Conservation (phyloP, 2,329 filamentous ascomycete species). For the Colletotrichum australisinense region DNA sequence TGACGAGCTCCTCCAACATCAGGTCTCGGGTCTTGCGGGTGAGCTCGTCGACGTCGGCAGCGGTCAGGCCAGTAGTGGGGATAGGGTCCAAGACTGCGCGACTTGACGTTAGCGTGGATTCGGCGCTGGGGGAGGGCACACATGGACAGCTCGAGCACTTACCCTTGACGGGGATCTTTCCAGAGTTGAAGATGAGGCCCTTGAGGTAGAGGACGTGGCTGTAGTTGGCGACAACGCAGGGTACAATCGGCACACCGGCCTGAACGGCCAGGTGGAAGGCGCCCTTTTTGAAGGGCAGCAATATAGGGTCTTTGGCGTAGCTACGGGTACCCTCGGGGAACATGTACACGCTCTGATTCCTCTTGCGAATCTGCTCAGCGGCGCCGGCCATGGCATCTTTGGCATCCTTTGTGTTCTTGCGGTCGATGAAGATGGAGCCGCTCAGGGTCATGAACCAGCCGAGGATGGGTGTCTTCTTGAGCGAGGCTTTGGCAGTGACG, state of each 20-base stretch:
- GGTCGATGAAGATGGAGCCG: slow-evolving; percentile 95
- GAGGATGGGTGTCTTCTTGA: slow-evolving; percentile 78
- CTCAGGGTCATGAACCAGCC: slow-evolving; percentile 95
- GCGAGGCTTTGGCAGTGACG: slow-evolving; percentile 88
- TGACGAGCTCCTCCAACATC: slow-evolving; percentile 77
- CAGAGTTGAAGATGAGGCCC: slow-evolving; percentile 72
- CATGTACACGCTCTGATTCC: slow-evolving; percentile 83
- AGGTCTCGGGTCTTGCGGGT: slow-evolving; percentile 74
- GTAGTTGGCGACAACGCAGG: slow-evolving; percentile 85
- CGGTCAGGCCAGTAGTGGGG: slow-evolving; percentile 76
- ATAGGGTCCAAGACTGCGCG: slow-evolving; percentile 81
- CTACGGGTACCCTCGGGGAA: slow-evolving; percentile 94
- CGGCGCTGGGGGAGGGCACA: not conserved
- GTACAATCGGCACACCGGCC: slow-evolving; percentile 92
- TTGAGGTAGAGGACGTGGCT: slow-evolving; percentile 77
- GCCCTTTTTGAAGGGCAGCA: slow-evolving; percentile 99
- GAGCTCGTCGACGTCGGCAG: slow-evolving; percentile 82
- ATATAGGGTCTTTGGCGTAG: slow-evolving; percentile 82
- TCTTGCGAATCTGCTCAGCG: slow-evolving; percentile 79
- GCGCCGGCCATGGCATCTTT: slow-evolving; percentile 88
- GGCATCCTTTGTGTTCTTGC: slow-evolving; percentile 84
- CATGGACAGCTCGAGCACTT: slow-evolving; percentile 39
- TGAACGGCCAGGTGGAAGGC: slow-evolving; percentile 97
- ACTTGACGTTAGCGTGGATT: not conserved
- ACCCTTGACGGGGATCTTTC: slow-evolving; percentile 82